Evolutionary conservation across 2,329 filamentous ascomycete genomes (phyloP), one percentile per base, ranked within the genome.

Genomic region (Curvularia lunata): DNA sequence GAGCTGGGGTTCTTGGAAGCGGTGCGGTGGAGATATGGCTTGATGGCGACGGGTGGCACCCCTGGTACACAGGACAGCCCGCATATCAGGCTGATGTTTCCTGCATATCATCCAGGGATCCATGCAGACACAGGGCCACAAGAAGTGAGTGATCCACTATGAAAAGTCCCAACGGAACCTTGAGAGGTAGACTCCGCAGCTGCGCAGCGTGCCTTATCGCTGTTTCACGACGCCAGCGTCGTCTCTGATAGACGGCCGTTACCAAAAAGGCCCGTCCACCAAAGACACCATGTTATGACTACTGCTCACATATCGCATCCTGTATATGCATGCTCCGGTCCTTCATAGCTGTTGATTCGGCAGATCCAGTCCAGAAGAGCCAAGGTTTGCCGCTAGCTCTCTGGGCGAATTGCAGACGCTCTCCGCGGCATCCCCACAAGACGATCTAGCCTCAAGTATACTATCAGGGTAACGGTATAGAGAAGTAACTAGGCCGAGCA

Each of bases 201-300:
- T 61, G 58, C 62, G 46, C 62, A 55, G 59, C 50, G 55, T 70
- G 65, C 73, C 73, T 77, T 77, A 77, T 77, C 75, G 69, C 67
- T 62, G 72, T 76, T 72, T 66, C 73, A 76, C 69, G 59, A 53
- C 63, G 57, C 59, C 56, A 63, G 55, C 51, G 52, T 52, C 56
- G 62, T 67, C 58, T 63, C 58, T 64, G 71, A 73, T 73, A 71
- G 69, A 72, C 61, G 58, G 53, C 53, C 56, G 50, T 48, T 52
- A 48, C 65, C 61, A 62, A 52, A 64, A 64, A 42, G 56, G 27
- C 27, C 48, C 52, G 47, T 54, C 55, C 63, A 61, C 52, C 48
- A 60, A 53, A 63, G 64, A 69, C 66, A 67, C 28, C 53, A 66
- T 54, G 25, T 58, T 65, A 69, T 71, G 65, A 68, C 62, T 60